Percentiles rank a stretch among this genome's conserved stretches.
These are phyloP conservation scores for Fusarium protoensiforme DNA, from an alignment of 2,329 filamentous ascomycete genomes.

Conservation along the genomic window DNA sequence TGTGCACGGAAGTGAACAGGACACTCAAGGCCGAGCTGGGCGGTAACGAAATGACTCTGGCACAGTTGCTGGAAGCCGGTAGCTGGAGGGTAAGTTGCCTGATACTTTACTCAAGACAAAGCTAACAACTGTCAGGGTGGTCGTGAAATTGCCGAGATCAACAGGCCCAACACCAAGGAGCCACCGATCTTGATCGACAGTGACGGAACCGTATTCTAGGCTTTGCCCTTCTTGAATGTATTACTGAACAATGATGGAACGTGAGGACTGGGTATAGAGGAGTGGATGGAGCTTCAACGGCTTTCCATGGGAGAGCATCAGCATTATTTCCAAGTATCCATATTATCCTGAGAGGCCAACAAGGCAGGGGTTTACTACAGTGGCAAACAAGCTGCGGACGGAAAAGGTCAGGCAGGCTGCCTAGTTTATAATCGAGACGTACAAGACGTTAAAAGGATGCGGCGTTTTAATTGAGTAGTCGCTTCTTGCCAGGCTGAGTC, in stretches of 20 bases:
- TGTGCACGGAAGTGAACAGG: conserved; percentile 56
- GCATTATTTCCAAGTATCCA: conserved; percentile 34
- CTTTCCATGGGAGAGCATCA: conserved; percentile 28
- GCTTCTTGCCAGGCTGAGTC: background rate
- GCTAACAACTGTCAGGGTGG: conserved; percentile 72
- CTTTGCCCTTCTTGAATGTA: conserved; percentile 24
- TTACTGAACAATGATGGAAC: conserved; percentile 37
- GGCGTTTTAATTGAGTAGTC: conserved; percentile 5
- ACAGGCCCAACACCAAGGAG: conserved; percentile 94
- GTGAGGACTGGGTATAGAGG: conserved; percentile 30
- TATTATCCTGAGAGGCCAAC: conserved; percentile 21
- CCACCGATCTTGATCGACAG: conserved; percentile 96
- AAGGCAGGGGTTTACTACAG: conserved; percentile 23
- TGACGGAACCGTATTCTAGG: conserved; percentile 93
- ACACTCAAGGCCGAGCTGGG: conserved; percentile 64
- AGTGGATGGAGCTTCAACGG: conserved; percentile 17
- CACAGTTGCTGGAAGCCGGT: conserved; percentile 93
- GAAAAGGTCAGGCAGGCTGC: conserved; percentile 35
- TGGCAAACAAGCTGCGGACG: conserved; percentile 22
- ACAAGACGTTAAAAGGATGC: conserved; percentile 29
- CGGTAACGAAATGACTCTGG: conserved; percentile 78
- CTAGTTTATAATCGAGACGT: conserved; percentile 37
- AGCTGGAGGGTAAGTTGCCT: conserved; percentile 89
- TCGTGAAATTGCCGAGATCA: conserved; percentile 94
- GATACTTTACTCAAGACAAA: background rate